A percentile compares a stretch with the other conserved stretches of the same genome.
phyloP scores from a whole-genome alignment of 2,329 filamentous ascomycete species.

The Ceratocystis huliohia region DNA sequence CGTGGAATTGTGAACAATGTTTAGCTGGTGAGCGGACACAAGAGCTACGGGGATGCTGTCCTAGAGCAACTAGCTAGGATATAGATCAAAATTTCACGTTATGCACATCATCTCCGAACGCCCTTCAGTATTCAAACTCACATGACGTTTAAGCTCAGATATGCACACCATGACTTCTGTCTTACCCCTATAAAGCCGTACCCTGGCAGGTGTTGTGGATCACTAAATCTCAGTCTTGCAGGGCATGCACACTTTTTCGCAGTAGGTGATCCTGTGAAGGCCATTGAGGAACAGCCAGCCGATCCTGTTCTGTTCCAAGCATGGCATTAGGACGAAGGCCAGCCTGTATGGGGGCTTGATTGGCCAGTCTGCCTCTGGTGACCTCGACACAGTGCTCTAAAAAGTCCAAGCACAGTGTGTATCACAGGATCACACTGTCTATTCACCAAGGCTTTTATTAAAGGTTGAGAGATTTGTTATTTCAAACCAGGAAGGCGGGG shows the following conservation, averaged over 20 bases:
- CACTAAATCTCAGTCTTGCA: background rate
- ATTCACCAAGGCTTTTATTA: background rate
- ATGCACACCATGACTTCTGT: background rate
- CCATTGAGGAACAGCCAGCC: background rate
- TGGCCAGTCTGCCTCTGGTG: background rate
- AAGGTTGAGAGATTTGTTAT: conserved; percentile 2
- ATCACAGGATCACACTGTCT: background rate
- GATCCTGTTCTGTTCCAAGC: background rate
- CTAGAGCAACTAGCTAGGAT: no score
- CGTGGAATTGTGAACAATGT: no score
- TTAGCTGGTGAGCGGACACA: no score
- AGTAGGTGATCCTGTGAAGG: background rate
- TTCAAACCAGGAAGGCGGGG: conserved; percentile 1
- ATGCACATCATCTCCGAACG: no score
- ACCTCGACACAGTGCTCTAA: background rate
- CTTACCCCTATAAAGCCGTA: background rate
- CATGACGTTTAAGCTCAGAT: no score
- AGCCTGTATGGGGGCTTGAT: background rate
- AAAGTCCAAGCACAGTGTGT: background rate
- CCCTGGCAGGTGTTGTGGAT: background rate
- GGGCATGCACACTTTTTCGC: background rate
- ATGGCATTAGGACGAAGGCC: background rate
- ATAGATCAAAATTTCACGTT: no score
- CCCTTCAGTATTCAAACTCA: no score
- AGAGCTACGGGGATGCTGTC: no score